phyloP scores from a whole-genome alignment of 2,329 filamentous ascomycete genomes.

The Aspergillus bombycis region DNA sequence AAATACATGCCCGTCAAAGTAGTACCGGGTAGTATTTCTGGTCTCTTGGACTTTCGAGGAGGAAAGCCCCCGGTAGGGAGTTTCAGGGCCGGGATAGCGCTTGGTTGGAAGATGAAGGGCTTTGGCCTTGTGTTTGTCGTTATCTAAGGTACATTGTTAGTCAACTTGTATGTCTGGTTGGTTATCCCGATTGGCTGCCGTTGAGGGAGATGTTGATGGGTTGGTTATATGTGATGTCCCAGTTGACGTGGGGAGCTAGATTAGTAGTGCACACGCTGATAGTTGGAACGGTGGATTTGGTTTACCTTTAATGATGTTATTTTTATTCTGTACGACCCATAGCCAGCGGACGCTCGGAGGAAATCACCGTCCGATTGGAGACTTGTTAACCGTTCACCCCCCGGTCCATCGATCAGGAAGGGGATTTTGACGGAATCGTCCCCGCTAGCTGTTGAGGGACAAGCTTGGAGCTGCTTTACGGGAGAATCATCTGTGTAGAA shows the following conservation, averaged over 20 bases:
- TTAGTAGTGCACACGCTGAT: background rate
- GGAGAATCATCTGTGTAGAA: constrained; percentile 17
- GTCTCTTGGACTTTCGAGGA: constrained; percentile 12
- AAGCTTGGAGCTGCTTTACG: constrained; percentile 10
- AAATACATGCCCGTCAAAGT: constrained; percentile 27
- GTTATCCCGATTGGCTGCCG: background rate
- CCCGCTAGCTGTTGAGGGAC: constrained; percentile 7
- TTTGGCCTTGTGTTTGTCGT: constrained; percentile 19
- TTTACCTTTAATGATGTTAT: background rate
- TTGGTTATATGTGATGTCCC: background rate
- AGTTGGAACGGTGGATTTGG: background rate
- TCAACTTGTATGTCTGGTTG: background rate
- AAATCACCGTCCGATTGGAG: constrained; percentile 15
- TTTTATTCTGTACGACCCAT: background rate
- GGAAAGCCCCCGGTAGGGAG: constrained; percentile 16
- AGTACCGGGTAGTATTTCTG: constrained; percentile 14
- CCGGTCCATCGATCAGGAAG: constrained; percentile 23
- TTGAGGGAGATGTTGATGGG: background rate
- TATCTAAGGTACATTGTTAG: constrained; percentile 12
- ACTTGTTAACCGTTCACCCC: constrained; percentile 20
- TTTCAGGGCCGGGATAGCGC: constrained; percentile 18
- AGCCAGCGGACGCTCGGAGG: background rate
- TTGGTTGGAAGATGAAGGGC: constrained; percentile 23
- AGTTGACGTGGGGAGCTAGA: too few relatives aligned
- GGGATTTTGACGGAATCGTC: constrained; percentile 18